Conservation (phyloP, 2,329 filamentous ascomycete genomes). For the Raffaelea albimanens region DNA sequence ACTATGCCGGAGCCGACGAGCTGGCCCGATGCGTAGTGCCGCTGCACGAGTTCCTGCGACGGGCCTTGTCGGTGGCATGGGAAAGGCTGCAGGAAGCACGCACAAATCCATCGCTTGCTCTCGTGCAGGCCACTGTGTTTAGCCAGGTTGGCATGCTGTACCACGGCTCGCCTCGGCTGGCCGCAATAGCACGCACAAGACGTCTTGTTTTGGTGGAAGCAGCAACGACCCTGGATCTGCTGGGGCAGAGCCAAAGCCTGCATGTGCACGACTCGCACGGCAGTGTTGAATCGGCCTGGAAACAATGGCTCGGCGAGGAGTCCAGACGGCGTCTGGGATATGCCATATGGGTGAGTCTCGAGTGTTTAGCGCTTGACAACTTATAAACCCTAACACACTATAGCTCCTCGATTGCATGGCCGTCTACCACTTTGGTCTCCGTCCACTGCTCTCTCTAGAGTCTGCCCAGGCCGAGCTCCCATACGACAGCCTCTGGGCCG, state of each 20-base stretch:
- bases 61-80: slow-evolving; percentile 5
- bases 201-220: neutral
- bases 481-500: slow-evolving; percentile 6
- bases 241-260: neutral
- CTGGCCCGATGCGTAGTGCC: slow-evolving; percentile 13
- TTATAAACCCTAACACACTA: neutral
- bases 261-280: neutral
- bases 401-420: slow-evolving; percentile 10
- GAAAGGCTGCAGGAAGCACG: neutral
- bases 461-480: slow-evolving; percentile 3
- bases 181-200: neutral
- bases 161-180: slow-evolving; percentile 3
- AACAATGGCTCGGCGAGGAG: slow-evolving; percentile 3
- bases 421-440: slow-evolving; percentile 5
- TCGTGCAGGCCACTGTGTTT: slow-evolving; percentile 3
- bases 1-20: slow-evolving; percentile 16
- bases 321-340: slow-evolving; percentile 6
- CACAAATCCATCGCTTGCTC: neutral
- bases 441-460: slow-evolving; percentile 5
- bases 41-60: slow-evolving; percentile 16
- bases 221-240: neutral
- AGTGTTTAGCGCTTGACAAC: neutral
- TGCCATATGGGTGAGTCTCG: slow-evolving; percentile 6
- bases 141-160: slow-evolving; percentile 10
- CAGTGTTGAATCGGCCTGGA: neutral